Evolutionary conservation across 2,329 filamentous ascomycete genomes (phyloP).

Genomic region (Alternaria triticina): DNA sequence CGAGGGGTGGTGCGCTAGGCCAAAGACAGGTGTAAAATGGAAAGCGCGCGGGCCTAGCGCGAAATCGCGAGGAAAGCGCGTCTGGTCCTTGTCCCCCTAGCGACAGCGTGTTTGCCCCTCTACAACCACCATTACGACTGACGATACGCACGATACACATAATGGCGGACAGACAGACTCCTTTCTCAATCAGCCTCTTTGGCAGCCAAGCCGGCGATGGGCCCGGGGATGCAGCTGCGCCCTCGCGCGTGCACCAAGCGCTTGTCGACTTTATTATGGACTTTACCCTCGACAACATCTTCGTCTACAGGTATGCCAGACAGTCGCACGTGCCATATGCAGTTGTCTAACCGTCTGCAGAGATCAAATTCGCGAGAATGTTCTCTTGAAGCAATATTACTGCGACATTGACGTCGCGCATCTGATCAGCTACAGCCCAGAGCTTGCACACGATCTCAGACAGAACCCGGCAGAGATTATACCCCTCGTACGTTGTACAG

Average conservation of each 20-base stretch:
- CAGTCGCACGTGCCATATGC: not conserved
- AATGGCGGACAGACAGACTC: conserved; percentile 75
- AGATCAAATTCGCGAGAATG: conserved; percentile 95
- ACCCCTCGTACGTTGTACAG: conserved; percentile 70
- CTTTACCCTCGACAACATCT: conserved; percentile 91
- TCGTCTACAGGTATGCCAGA: conserved; percentile 75
- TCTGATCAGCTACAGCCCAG: conserved; percentile 94
- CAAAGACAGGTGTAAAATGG: conserved; percentile 12
- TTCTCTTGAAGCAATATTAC: conserved; percentile 90
- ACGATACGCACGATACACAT: conserved; percentile 12
- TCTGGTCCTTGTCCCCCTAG: conserved; percentile 23
- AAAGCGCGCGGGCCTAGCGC: conserved; percentile 16
- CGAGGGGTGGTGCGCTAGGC: conserved; percentile 6
- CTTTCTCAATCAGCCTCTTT: conserved; percentile 85
- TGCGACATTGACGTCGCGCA: conserved; percentile 97
- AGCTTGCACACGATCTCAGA: conserved; percentile 86
- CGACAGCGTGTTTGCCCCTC: conserved; percentile 26
- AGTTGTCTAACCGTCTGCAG: conserved; percentile 58
- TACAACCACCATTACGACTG: conserved; percentile 21
- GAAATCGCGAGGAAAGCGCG: conserved; percentile 20
- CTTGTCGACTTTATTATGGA: conserved; percentile 91
- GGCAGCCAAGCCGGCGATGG: conserved; percentile 51
- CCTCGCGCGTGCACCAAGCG: conserved; percentile 68
- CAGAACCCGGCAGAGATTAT: conserved; percentile 93
- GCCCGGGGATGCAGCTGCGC: conserved; percentile 37